Percentiles rank a stretch among this genome's conserved stretches.
These are phyloP conservation scores for Sclerotinia glacialis DNA, from an alignment of 2,329 filamentous ascomycete genomes.

Conservation along the genomic window DNA sequence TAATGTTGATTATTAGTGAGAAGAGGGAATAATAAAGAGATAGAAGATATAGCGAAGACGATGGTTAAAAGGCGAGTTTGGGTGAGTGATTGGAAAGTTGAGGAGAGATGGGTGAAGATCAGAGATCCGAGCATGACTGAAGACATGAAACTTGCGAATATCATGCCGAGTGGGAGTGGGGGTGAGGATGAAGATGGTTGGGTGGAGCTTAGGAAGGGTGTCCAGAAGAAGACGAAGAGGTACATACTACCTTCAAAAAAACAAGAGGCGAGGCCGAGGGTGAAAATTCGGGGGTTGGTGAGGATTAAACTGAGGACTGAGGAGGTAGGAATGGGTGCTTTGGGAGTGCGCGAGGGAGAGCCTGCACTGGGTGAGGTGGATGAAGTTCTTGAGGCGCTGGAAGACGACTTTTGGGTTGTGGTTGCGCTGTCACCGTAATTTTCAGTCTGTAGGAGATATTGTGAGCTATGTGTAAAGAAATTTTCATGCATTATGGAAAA, in stretches of 20 bases:
- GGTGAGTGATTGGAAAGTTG: constrained; percentile 32
- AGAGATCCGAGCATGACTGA: constrained; percentile 59
- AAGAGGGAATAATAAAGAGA: constrained; percentile 44
- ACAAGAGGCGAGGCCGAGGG: constrained; percentile 52
- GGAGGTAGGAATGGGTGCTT: background rate
- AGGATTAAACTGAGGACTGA: constrained; percentile 31
- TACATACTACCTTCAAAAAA: constrained; percentile 62
- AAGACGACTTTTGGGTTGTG: constrained; percentile 19
- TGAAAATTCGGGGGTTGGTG: constrained; percentile 49
- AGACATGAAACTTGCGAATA: constrained; percentile 58
- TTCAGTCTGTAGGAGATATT: constrained; percentile 43
- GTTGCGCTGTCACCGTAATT: constrained; percentile 46
- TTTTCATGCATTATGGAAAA: background rate
- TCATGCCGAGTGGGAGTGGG: constrained; percentile 50
- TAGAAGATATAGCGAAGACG: constrained; percentile 42
- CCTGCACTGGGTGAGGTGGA: background rate
- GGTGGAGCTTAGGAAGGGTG: constrained; percentile 50
- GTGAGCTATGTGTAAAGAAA: background rate
- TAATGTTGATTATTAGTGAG: constrained; percentile 44
- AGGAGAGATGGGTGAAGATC: constrained; percentile 46
- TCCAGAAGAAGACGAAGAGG: constrained; percentile 63
- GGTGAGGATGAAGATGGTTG: constrained; percentile 43
- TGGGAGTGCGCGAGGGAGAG: background rate
- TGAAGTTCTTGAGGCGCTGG: constrained; percentile 23
- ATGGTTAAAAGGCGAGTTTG: constrained; percentile 41